Percentiles rank a stretch among this genome's conserved stretches.
Evolutionary conservation across 2,329 filamentous ascomycete genomes (phyloP).

Genomic region (Talaromyces sp.): DNA sequence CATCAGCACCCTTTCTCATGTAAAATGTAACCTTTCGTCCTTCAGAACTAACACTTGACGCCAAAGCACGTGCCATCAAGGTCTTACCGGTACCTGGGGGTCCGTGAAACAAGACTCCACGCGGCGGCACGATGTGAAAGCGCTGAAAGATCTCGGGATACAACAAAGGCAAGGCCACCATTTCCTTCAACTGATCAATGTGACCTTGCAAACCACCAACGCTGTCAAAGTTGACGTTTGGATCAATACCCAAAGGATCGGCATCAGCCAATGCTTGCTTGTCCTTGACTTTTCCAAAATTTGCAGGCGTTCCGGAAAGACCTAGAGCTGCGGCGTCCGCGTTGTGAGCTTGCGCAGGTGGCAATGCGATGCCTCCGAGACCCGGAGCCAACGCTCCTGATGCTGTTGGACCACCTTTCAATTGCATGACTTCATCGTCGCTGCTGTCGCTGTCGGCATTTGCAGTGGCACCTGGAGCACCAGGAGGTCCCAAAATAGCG

Average conservation of each 20-base stretch:
- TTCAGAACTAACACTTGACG: slow-evolving; percentile 82
- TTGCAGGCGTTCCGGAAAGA: slow-evolving; percentile 65
- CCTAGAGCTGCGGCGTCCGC: slow-evolving; percentile 55
- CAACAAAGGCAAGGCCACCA: slow-evolving; percentile 89
- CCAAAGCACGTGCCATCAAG: slow-evolving; percentile 85
- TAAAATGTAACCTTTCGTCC: slow-evolving; percentile 97
- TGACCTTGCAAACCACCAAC: slow-evolving; percentile 90
- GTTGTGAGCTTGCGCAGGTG: slow-evolving; percentile 54
- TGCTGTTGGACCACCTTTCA: slow-evolving; percentile 52
- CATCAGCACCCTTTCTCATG: slow-evolving; percentile 98
- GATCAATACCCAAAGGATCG: slow-evolving; percentile 88
- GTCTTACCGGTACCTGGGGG: slow-evolving; percentile 98
- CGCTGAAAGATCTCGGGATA: slow-evolving; percentile 92
- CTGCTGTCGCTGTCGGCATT: slow-evolving; percentile 93
- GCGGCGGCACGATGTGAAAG: slow-evolving; percentile 89
- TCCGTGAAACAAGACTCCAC: slow-evolving; percentile 94
- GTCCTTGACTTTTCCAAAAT: slow-evolving; percentile 91
- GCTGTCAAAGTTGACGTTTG: slow-evolving; percentile 88
- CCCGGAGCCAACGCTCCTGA: slow-evolving; percentile 59
- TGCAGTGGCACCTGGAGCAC: slow-evolving; percentile 64
- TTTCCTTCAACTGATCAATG: slow-evolving; percentile 96
- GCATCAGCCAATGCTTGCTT: slow-evolving; percentile 88
- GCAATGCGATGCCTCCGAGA: slow-evolving; percentile 52
- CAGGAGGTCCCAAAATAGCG: slow-evolving; percentile 70
- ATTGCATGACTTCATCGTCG: slow-evolving; percentile 77